phyloP scores from a whole-genome alignment of 768 basidiomycete species.

The Lyophyllum atratum region DNA sequence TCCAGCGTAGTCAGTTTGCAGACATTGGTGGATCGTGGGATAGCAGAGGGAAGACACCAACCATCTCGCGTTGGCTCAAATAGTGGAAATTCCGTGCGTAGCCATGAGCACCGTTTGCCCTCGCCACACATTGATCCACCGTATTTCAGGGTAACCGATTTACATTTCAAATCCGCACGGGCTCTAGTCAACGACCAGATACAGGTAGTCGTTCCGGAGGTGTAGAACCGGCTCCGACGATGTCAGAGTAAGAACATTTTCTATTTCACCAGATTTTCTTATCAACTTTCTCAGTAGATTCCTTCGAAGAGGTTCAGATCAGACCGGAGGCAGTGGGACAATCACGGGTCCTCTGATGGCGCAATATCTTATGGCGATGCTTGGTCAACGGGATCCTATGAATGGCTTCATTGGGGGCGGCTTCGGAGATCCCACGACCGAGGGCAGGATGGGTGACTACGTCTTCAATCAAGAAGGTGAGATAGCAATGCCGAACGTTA shows the following conservation, averaged over 20 bases:
- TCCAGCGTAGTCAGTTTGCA: slow-evolving; percentile 34
- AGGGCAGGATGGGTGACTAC: slow-evolving; percentile 84
- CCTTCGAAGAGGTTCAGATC: slow-evolving; percentile 31
- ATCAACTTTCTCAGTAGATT: slow-evolving; percentile 25
- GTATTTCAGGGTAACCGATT: slow-evolving; percentile 12
- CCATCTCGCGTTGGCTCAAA: slow-evolving; percentile 9
- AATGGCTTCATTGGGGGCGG: slow-evolving; percentile 42
- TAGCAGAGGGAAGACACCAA: slow-evolving; percentile 16
- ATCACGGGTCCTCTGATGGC: slow-evolving; percentile 69
- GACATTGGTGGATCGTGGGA: slow-evolving; percentile 36
- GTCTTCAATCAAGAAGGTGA: slow-evolving; percentile 89
- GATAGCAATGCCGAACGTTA: background rate
- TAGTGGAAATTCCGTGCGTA: slow-evolving; percentile 6
- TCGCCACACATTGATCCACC: background rate
- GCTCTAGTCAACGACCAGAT: slow-evolving; percentile 10
- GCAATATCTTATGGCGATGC: slow-evolving; percentile 69
- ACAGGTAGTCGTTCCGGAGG: background rate
- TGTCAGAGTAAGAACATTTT: slow-evolving; percentile 52
- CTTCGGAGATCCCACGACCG: slow-evolving; percentile 35
- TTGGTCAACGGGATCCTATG: slow-evolving; percentile 52
- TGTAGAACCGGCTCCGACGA: slow-evolving; percentile 36
- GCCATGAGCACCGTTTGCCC: background rate
- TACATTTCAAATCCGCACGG: slow-evolving; percentile 16
- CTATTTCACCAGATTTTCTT: background rate
- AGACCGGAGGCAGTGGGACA: slow-evolving; percentile 28